Base-by-base conservation (phyloP, 1,139 yeast species). In the Arxiozyma slooffiae region DNA sequence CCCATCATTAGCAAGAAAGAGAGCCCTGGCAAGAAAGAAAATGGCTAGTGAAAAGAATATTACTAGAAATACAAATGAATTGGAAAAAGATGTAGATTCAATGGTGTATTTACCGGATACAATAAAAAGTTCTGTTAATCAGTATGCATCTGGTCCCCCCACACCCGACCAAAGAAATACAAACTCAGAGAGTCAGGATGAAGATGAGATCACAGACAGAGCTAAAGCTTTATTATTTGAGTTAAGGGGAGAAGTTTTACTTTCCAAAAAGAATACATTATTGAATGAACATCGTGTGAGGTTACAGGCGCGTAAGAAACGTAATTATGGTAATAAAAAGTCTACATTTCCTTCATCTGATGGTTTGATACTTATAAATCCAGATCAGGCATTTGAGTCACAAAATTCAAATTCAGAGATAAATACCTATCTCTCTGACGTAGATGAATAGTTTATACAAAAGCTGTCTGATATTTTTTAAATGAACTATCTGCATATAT, bases 1-100 rank as follows among this genome's bases (percentile, higher is more conserved):
- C 61, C 82, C 94, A 0, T 71, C 85, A 1, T 80, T 92, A 7
- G 95, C 96, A 0, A 73, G 95, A 57, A 81, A 88, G 60, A 74
- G 94, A 53, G 96, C 95, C 0, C 71, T 85, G 55, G 85, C 90
- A 57, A 78, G 92, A 56, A 81, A 76, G 58, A 81, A 80, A 50
- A 61, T 82, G 46, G 51, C 77, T 53, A 78, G 74, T 49, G 70
- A 67, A 41, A 71, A 66, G 54, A 63, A 60, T 14, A 49, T 52
- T 5, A 38, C 55, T 2, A 34, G 46, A 5, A 40, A 52, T 1
- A 40, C 57, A 9, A 51, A 54, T 9, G 60, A 60, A 36, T 49
- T 62, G 14, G 64, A 63, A 18, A 57, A 53, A 30, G 66, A 57
- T 11, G 63, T 61, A 30, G 66, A 58, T 38, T 60, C 65, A 1